Percentiles rank a stretch among this genome's conserved stretches.
Conservation (phyloP, 331 rosid genomes). For the Stylosanthes scabra region DNA sequence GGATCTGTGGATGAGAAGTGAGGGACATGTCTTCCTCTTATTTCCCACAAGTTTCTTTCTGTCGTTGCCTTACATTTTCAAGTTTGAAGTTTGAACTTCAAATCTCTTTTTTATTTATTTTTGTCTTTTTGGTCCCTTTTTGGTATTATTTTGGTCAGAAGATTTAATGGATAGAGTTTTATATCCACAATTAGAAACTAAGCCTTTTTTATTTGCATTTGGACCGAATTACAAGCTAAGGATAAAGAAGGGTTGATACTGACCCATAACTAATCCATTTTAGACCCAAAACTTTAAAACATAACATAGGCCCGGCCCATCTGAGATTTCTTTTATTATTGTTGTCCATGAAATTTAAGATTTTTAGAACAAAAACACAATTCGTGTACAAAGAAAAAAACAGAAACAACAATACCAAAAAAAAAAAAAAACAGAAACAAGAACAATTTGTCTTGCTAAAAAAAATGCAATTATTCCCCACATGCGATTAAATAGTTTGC, state of each 20-base stretch:
- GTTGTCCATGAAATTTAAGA: too few relatives aligned
- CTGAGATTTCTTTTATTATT: background rate
- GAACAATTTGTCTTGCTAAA: too few relatives aligned
- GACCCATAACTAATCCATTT: background rate
- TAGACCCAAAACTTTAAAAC: background rate
- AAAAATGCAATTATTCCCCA: too few relatives aligned
- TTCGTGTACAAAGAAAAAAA: too few relatives aligned
- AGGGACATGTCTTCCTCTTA: constrained; percentile 44
- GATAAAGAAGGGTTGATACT: background rate
- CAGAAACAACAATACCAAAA: too few relatives aligned
- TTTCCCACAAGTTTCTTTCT: constrained; percentile 37
- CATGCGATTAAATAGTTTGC: too few relatives aligned
- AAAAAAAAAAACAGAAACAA: too few relatives aligned
- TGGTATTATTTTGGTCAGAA: too few relatives aligned
- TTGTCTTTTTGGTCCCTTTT: too few relatives aligned
- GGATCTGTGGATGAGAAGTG: constrained; percentile 75
- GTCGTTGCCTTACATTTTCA: background rate
- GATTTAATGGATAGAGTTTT: background rate
- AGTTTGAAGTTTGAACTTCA: background rate
- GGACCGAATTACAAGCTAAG: background rate
- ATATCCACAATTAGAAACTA: background rate
- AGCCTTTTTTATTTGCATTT: background rate
- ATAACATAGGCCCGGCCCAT: constrained; percentile 9
- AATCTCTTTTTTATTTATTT: too few relatives aligned
- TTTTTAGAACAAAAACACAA: too few relatives aligned